These are phyloP conservation scores for Scalesia atractyloides DNA, from an alignment of 129 eudicot genomes.

Conservation along the genomic window DNA sequence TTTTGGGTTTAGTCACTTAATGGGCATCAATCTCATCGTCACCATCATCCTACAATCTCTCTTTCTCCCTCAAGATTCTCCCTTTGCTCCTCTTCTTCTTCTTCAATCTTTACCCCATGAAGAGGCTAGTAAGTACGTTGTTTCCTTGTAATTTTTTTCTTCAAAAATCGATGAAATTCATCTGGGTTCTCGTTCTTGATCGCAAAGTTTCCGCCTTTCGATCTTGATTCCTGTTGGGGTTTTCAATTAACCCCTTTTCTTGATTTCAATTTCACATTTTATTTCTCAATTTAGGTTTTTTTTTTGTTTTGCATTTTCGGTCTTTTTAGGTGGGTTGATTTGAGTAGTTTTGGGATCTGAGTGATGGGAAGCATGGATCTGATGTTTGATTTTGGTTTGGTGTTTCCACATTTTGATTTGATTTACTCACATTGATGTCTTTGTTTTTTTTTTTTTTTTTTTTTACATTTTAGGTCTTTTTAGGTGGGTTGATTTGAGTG, in stretches of 20 bases:
- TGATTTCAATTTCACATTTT: slow-evolving; percentile 20
- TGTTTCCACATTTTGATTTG: slow-evolving; percentile 27
- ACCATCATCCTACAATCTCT: slow-evolving; percentile 46
- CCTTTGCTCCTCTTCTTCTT: slow-evolving; percentile 4
- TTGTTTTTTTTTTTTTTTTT: background rate
- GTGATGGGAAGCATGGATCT: slow-evolving; percentile 33
- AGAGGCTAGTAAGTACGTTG: slow-evolving; percentile 97
- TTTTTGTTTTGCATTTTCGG: slow-evolving; percentile 21
- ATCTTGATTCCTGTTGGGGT: slow-evolving; percentile 19
- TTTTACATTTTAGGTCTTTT: slow-evolving; percentile 20
- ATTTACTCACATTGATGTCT: slow-evolving; percentile 24
- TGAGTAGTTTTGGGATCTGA: slow-evolving; percentile 13
- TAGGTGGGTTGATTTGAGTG: slow-evolving; percentile 10
- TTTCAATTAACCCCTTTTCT: slow-evolving; percentile 7
- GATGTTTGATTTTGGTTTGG: slow-evolving; percentile 23
- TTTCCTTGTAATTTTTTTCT: slow-evolving; percentile 28
- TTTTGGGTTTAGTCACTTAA: slow-evolving; percentile 47
- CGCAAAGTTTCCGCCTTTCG: slow-evolving; percentile 5
- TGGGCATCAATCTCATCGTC: slow-evolving; percentile 46
- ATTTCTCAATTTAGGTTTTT: slow-evolving; percentile 12
- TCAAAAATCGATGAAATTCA: slow-evolving; percentile 13
- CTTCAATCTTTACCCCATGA: slow-evolving; percentile 45
- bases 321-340: slow-evolving; percentile 11
- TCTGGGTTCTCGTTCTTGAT: slow-evolving; percentile 21
- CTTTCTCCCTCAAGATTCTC: slow-evolving; percentile 28